Evolutionary conservation across 306 rosid species (phyloP), one percentile per base, ranked within the genome.

Genomic region (Lotus japonicus): DNA sequence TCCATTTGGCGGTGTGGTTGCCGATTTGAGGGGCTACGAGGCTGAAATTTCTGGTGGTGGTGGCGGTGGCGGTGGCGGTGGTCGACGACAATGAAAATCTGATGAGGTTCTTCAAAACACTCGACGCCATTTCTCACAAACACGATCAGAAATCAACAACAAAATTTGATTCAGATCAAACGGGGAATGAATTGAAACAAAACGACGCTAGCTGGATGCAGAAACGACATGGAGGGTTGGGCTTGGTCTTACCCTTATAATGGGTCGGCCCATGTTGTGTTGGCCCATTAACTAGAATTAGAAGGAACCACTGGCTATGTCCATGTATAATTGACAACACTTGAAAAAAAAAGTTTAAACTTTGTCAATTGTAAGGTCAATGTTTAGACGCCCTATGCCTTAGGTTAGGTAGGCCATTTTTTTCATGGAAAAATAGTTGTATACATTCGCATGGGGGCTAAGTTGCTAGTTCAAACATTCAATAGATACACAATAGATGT

Each of bases 1-100:
- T 87, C 96, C 95, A 90, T 48, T 90, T 87, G 77, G 91, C 81
- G 13, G 96, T 90, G 82, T 90, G 95, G 39, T 79, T 50, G 78
- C 94, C 8, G 82, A 88, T 33, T 88, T 83, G 87, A 26, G 55
- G n/a, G 77, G 75, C 21, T 15, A 84, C 82, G 15, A 84, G 82
- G 82, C 94, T 62, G 78, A 92, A 61, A 36, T 68, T 85, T 64
- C 96, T 81, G 11, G 82, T 49, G 19, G 66, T 16, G 28, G 82
- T 43, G 39, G 73, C 17, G 26, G 72, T 77, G 10, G 82, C 44
- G 19, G 66, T 19, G 28, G 82, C 36, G 39, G 73, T 21, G 10
- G 88, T 84, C 35, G 58, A 28, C 15, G 91, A 79, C 15, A 84
- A 75, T 2, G 78, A 65, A n/a, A 90, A 77, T 76, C 48, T 79